phyloP scores from a whole-genome alignment of 495 filamentous ascomycete species.

The Cudoniella acicularis region DNA sequence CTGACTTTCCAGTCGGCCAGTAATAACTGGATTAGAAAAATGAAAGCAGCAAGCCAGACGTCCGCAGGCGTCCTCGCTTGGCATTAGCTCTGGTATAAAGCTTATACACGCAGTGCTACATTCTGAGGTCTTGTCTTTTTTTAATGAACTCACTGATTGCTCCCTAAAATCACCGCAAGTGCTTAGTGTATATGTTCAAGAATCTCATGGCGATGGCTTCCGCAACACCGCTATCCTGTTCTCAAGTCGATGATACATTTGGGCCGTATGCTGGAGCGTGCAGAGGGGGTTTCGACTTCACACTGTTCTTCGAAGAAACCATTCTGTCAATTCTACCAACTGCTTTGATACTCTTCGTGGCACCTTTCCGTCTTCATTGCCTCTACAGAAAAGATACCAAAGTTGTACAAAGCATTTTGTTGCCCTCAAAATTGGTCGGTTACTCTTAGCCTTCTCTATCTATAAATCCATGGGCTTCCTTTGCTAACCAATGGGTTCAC shows the following conservation, averaged over 20 bases:
- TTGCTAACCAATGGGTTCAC: not conserved
- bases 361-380: conserved; percentile 39
- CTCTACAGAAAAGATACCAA: conserved; percentile 42
- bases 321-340: conserved; percentile 39
- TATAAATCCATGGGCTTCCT: no score
- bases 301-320: conserved; percentile 52
- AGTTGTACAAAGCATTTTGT: conserved; percentile 35
- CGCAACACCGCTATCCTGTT: not conserved
- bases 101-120: not conserved
- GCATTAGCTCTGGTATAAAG: not conserved
- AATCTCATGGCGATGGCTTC: not conserved
- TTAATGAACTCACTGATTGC: not conserved
- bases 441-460: not conserved
- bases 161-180: not conserved
- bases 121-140: not conserved
- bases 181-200: not conserved
- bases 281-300: conserved; percentile 46
- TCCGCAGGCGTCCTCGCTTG: not conserved
- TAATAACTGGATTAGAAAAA: not conserved
- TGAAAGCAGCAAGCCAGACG: not conserved
- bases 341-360: conserved; percentile 36
- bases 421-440: conserved; percentile 40
- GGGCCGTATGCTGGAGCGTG: not conserved
- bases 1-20: not conserved
- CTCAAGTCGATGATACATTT: not conserved